phyloP scores from a whole-genome alignment of 805 yeast species.

The Ogataea corticis region DNA sequence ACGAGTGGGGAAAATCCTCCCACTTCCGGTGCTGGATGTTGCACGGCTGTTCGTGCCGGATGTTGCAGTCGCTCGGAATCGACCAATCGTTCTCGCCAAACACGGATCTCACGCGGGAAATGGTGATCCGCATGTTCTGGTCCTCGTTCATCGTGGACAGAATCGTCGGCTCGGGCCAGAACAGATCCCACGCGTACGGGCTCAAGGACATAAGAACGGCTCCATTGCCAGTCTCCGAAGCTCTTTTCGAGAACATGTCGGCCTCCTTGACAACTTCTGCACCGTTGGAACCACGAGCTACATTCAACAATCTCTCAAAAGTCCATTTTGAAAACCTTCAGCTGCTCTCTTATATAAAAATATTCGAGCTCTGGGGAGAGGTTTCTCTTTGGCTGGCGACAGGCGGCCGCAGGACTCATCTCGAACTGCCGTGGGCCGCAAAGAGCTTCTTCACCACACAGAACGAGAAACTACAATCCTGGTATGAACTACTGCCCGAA shows the following conservation, averaged over 20 bases:
- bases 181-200: conserved; percentile 5
- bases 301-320: background rate
- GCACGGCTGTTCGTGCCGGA: conserved; percentile 9
- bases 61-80: conserved; percentile 12
- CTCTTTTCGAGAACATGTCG: conserved; percentile 3
- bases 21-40: conserved; percentile 15
- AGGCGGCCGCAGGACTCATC: conserved; percentile 9
- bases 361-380: conserved; percentile 15
- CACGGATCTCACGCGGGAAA: conserved; percentile 6
- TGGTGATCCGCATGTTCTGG: conserved; percentile 13
- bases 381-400: conserved; percentile 7
- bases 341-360: conserved; percentile 2
- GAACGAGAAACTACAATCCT: background rate
- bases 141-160: conserved; percentile 11
- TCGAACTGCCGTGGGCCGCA: conserved; percentile 7
- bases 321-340: conserved; percentile 3
- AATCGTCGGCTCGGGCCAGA: conserved; percentile 11
- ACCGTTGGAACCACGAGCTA: background rate
- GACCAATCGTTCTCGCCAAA: background rate
- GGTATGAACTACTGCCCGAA: conserved; percentile 3
- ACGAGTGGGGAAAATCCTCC: conserved; percentile 11
- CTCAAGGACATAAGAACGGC: background rate
- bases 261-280: background rate
- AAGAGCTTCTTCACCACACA: conserved; percentile 1
- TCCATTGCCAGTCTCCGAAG: conserved; percentile 12